These are phyloP conservation scores for Trametes hirsuta DNA, from an alignment of 1,284 basidiomycete genomes.

Conservation along the genomic window DNA sequence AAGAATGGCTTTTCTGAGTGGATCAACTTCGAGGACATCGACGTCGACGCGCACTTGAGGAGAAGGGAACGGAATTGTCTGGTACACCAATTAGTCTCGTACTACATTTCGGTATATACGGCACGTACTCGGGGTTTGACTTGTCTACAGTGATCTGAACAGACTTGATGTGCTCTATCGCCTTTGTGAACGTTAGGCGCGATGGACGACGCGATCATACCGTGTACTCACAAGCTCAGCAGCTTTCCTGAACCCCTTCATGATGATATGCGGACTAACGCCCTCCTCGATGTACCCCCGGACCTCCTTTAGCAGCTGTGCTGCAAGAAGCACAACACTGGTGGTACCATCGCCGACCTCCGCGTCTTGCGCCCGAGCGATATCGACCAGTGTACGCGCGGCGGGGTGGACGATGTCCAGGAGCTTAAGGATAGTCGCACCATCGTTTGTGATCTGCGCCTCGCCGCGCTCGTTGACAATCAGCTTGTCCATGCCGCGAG, in stretches of 20 bases:
- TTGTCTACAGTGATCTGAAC: slow-evolving; percentile 93
- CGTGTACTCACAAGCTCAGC: slow-evolving; percentile 73
- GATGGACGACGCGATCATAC: slow-evolving; percentile 9
- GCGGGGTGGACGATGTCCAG: slow-evolving; percentile 98
- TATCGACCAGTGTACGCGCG: slow-evolving; percentile 95
- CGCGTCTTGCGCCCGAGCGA: slow-evolving; percentile 97
- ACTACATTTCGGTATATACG: not conserved
- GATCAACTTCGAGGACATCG: slow-evolving; percentile 99
- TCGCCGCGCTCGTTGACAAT: slow-evolving; percentile 92
- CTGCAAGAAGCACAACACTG: slow-evolving; percentile 91
- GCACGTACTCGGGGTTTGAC: slow-evolving; percentile 81
- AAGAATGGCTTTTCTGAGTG: slow-evolving; percentile 99
- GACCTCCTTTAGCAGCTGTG: slow-evolving; percentile 94
- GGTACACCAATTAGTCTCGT: slow-evolving; percentile 9
- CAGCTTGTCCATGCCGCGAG: slow-evolving; percentile 98
- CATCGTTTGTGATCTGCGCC: slow-evolving; percentile 98
- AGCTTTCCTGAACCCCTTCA: slow-evolving; percentile 94
- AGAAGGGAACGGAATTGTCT: slow-evolving; percentile 94
- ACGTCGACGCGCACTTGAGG: slow-evolving; percentile 96
- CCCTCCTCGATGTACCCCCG: slow-evolving; percentile 95
- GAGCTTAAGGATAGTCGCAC: slow-evolving; percentile 96
- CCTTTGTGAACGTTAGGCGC: slow-evolving; percentile 49
- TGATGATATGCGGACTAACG: slow-evolving; percentile 96
- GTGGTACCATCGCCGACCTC: slow-evolving; percentile 99
- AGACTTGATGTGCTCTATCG: slow-evolving; percentile 85